Conservation (phyloP, 2,329 filamentous ascomycete species). For the Diaporthe caulivora region DNA sequence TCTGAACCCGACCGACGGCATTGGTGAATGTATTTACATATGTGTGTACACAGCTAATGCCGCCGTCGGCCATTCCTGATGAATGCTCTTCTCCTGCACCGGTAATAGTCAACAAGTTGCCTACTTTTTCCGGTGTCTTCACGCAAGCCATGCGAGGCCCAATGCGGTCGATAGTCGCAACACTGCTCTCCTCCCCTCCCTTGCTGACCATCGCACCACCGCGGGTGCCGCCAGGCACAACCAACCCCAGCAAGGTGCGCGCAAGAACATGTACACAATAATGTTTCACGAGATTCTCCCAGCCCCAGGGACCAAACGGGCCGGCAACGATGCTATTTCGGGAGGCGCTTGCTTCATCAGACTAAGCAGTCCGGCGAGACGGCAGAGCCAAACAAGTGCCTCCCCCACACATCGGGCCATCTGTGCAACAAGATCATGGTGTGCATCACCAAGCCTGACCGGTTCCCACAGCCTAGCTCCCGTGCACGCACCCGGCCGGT, state of each 20-base stretch:
- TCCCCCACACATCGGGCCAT: conserved; percentile 25
- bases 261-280: conserved; percentile 2
- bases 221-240: conserved; percentile 27
- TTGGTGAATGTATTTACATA: too few species aligned
- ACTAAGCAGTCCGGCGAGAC: conserved; percentile 24
- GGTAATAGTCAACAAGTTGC: neutral
- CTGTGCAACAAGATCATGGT: conserved; percentile 28
- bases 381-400: conserved; percentile 22
- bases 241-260: conserved; percentile 14
- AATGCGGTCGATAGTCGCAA: neutral
- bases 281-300: conserved; percentile 36
- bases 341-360: conserved; percentile 36
- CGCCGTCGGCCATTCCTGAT: neutral
- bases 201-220: conserved; percentile 19
- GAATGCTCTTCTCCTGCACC: neutral
- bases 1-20: conserved; percentile 19
- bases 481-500: conserved; percentile 10
- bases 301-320: conserved; percentile 18
- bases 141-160: neutral
- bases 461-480: conserved; percentile 35
- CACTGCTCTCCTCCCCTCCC: neutral
- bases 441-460: conserved; percentile 17
- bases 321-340: conserved; percentile 38
- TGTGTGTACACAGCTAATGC: neutral
- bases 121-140: too few species aligned